Base-by-base conservation (phyloP, 2,329 filamentous ascomycete genomes). In the Cercospora brassicicola region DNA sequence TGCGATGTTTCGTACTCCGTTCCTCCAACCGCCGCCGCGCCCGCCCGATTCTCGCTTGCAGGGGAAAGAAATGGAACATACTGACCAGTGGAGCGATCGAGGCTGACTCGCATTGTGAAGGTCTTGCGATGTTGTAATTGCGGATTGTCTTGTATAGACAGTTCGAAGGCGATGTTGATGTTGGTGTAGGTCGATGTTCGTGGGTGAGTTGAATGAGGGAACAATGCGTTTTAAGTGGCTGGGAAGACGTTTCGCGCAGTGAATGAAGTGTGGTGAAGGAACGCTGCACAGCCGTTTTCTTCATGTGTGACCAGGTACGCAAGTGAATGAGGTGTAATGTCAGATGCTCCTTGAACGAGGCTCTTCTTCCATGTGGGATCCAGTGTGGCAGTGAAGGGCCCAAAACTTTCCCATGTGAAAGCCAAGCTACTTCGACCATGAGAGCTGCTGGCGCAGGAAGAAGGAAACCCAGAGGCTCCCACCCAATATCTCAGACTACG, bases 121-220 rank as follows among this genome's bases (percentile, higher is more conserved):
- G 15, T 23, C 15, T 9, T 30, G 48, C 20, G 48, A 45, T 61
- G 31, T 45, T n/a, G 39, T 28, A 36, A n/a, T 61, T 20, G 18
- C 26, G 20, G 48, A 15, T 55, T 28, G 61, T 33, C n/a, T 53
- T n/a, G 51, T 51, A n/a, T 23, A 63, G 31, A 48, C 61, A 26
- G 45, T 31, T 28, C n/a, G 26, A 18, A 30, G 26, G 61, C 23
- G 48, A 69, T 71, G 59, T n/a, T 48, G 23, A n/a, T n/a, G 59
- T n/a, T 48, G 23, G 6, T 55, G 9, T 42, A 42, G 39, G 59
- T 42, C 9, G 33, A 18, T 45, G 59, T 26, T 61, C 11, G 13
- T 61, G 31, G 5, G 20, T 28, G 59, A 11, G 36, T n/a, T 61
- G 20, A 15, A 8, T 11, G 20, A n/a, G 13, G 13, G 7, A 28